Base-by-base conservation (phyloP, 345 rosid species). In the Eutrema yunnanense region DNA sequence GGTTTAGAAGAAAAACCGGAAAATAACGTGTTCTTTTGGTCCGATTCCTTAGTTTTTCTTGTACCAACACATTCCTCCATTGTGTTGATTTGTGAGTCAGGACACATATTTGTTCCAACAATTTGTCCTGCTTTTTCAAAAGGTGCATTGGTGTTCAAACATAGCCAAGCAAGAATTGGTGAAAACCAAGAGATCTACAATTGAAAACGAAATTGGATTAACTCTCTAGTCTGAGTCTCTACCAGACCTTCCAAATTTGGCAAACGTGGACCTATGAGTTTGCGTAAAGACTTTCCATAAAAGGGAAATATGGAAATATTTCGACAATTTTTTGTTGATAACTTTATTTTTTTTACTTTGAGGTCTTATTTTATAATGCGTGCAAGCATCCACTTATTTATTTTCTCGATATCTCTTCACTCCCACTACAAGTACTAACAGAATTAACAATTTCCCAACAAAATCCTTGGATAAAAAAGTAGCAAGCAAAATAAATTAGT, bases 381-480 rank as follows among this genome's bases (percentile, higher is more conserved):
- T 70, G 61, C 53, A 76, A 70, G 80, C 55, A 22, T 56, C 32
- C 19, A 29, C 8, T 52, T 26, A 29, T 65, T 72, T 8, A 58
- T 3, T 27, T 59, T 3, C 59, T 48, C 59, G 6, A 56, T 16
- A 49, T 76, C 19, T 47, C 80, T 70, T 76, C 48, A 64, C 80
- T 64, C 54, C 54, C 56, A 76, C 80, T 63, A 29, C 80, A 76
- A 70, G 79, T 69, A 53, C 12, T 47, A 46, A n/a, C 49, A 75
- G 46, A 67, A 53, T 41, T 54, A 76, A 38, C n/a, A n/a, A n/a
- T n/a, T n/a, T n/a, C n/a, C n/a, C n/a, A n/a, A n/a, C 58, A 36
- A 46, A 58, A 42, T 48, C 32, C 26, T 13, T 62, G 7, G 56
- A 16, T 26, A 16, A 51, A 22, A 22, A 22, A n/a, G 26, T 59